A percentile compares a stretch with the other conserved stretches of the same genome.
Conservation (phyloP, 345 rosid genomes). For the Eucalyptus marginata region DNA sequence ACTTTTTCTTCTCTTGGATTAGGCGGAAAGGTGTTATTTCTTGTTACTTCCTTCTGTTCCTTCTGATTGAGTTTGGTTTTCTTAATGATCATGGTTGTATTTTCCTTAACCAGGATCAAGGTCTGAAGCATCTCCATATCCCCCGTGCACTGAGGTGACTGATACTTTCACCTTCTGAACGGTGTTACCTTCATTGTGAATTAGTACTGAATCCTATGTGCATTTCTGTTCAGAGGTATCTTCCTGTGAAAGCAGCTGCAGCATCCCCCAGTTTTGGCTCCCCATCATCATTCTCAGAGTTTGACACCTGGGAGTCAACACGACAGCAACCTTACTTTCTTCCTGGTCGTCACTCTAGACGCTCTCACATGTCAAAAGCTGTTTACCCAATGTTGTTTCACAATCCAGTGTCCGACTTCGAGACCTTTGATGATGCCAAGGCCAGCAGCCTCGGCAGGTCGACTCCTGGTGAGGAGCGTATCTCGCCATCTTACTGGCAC, state of each 20-base stretch:
- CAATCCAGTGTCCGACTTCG: conserved; percentile 75
- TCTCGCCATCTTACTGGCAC: conserved; percentile 38
- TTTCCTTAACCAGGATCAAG: conserved; percentile 25
- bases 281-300: conserved; percentile 41
- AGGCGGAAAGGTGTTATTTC: background rate
- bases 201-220: background rate
- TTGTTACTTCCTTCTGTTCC: background rate
- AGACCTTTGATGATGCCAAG: conserved; percentile 28
- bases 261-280: conserved; percentile 48
- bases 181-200: background rate
- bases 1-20: background rate
- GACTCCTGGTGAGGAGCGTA: conserved; percentile 30
- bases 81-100: background rate
- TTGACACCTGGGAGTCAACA: conserved; percentile 36
- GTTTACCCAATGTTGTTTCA: conserved; percentile 59
- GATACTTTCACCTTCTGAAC: background rate
- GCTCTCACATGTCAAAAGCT: conserved; percentile 51
- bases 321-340: conserved; percentile 26
- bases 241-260: conserved; percentile 13
- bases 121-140: conserved; percentile 31
- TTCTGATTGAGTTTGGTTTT: background rate
- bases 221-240: conserved; percentile 32
- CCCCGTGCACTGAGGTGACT: conserved; percentile 41
- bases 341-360: conserved; percentile 20
- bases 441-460: conserved; percentile 22